Base-by-base conservation (phyloP, 306 rosid genomes). In the Medicago lupulina region DNA sequence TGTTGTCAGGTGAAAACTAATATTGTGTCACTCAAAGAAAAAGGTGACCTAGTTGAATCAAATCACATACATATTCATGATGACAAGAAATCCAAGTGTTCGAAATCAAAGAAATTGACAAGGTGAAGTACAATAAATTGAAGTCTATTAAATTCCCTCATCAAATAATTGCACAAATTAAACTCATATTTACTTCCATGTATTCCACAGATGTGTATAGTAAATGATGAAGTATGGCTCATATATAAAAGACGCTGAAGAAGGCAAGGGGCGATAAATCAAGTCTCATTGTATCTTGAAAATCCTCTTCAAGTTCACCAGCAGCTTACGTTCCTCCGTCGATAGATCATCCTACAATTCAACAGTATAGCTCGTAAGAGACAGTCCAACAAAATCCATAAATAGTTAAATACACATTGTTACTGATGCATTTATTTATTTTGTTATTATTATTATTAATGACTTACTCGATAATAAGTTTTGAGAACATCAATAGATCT, bases 391-490 rank as follows among this genome's bases (percentile, higher is more conserved):
- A 11, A 62, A 49, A 68, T 46, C 57, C 34, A 63, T 8, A 9
- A 4, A 59, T 9, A 74, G 19, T 23, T 68, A 10, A 43, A 43
- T 36, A 39, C 2, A 10, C 3, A 18, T 51, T 19, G 66, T 36
- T 58, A 25, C 19, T 2, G 14, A 69, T 53, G 65, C 21, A 15
- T 51, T 51, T 51, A 1, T 23, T 23, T 23, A 23, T 23, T 23
- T 23, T 23, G 0, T 23, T 23, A 23, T 23, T 23, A 23, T 23
- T 23, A 23, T 47, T 23, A 71, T 43, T 7, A 73, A 73, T 46
- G 60, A 72, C 97, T 81, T 83, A 95, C 99, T 90, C 92, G 89
- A 63, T 95, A 67, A 23, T 23, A 23, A 23, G 2, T 92, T 90
- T 76, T 82, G 2, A 23, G 28, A 23, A 23, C 28, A 23, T 23